phyloP scores from a whole-genome alignment of 2,329 filamentous ascomycete species.

The Orbilia javanica region DNA sequence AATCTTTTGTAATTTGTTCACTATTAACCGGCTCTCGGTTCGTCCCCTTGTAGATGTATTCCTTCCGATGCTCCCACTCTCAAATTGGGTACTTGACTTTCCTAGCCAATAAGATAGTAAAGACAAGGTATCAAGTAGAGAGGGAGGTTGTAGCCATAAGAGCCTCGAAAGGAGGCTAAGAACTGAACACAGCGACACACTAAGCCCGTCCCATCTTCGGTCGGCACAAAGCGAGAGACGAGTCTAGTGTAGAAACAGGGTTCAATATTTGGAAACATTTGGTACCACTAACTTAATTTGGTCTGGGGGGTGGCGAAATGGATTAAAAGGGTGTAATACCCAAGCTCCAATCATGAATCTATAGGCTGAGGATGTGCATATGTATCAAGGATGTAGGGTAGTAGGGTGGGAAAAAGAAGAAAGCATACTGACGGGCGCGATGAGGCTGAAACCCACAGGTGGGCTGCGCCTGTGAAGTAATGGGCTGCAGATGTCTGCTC shows the following conservation, averaged over 20 bases:
- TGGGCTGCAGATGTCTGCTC: slow-evolving; percentile 17
- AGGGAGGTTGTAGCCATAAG: slow-evolving; percentile 2
- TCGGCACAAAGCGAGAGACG: slow-evolving; percentile 42
- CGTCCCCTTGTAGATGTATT: neutral
- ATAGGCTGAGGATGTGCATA: slow-evolving; percentile 20
- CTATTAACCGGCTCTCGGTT: neutral
- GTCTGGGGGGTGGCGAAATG: slow-evolving; percentile 11
- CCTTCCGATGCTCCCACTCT: neutral
- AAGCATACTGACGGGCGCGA: neutral
- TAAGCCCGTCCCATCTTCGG: slow-evolving; percentile 23
- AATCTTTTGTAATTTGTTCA: slow-evolving; percentile 39
- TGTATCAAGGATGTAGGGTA: slow-evolving; percentile 1
- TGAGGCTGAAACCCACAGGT: slow-evolving; percentile 47
- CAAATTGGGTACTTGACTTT: neutral
- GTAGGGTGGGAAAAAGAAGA: slow-evolving; percentile 11
- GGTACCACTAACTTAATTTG: slow-evolving; percentile 6
- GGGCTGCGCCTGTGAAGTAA: slow-evolving; percentile 28
- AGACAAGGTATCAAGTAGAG: slow-evolving; percentile 27
- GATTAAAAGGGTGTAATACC: slow-evolving; percentile 5
- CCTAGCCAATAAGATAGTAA: slow-evolving; percentile 25
- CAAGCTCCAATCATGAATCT: slow-evolving; percentile 6
- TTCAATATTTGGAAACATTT: slow-evolving; percentile 38
- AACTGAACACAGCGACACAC: slow-evolving; percentile 9
- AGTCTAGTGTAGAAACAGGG: neutral
- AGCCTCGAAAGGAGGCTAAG: slow-evolving; percentile 38